A percentile compares a stretch with the other conserved stretches of the same genome.
Conservation (phyloP, 2,329 filamentous ascomycete species). For the Fonsecaea nubica region DNA sequence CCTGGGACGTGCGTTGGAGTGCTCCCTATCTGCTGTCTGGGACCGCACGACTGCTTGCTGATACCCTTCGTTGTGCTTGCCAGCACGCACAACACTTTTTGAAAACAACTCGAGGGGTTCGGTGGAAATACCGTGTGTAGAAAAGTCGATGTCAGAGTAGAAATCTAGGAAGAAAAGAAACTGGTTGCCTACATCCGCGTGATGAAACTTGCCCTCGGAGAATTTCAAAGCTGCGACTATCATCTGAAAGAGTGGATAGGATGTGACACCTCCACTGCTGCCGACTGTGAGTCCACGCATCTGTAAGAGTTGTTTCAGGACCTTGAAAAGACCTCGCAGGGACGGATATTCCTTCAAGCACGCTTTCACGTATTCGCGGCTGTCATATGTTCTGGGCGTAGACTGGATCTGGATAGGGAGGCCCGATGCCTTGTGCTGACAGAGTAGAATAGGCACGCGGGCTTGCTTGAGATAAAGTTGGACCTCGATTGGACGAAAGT, state of each 20-base stretch:
- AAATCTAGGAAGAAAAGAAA: slow-evolving; percentile 59
- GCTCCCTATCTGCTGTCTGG: background rate
- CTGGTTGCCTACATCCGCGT: slow-evolving; percentile 47
- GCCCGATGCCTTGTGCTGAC: slow-evolving; percentile 55
- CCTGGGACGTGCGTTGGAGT: background rate
- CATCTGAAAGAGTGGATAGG: slow-evolving; percentile 64
- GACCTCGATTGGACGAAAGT: slow-evolving; percentile 24
- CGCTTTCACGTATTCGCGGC: slow-evolving; percentile 52
- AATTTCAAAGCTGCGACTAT: slow-evolving; percentile 61
- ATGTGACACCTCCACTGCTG: slow-evolving; percentile 57
- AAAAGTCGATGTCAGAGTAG: slow-evolving; percentile 57
- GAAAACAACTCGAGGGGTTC: slow-evolving; percentile 55
- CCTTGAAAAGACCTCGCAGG: slow-evolving; percentile 57
- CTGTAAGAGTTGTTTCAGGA: slow-evolving; percentile 59
- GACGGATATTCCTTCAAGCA: slow-evolving; percentile 59
- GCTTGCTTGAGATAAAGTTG: slow-evolving; percentile 34
- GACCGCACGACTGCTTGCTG: slow-evolving; percentile 12
- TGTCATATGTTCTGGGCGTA: slow-evolving; percentile 49
- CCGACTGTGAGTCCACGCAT: slow-evolving; percentile 58
- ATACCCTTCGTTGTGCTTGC: background rate
- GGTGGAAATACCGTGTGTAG: slow-evolving; percentile 56
- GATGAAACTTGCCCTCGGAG: slow-evolving; percentile 45
- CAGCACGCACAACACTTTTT: slow-evolving; percentile 41
- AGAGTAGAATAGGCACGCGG: slow-evolving; percentile 45
- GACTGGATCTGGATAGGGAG: slow-evolving; percentile 61